phyloP scores from a whole-genome alignment of 2,329 filamentous ascomycete genomes.

The Pseudogymnoascus sp. region DNA sequence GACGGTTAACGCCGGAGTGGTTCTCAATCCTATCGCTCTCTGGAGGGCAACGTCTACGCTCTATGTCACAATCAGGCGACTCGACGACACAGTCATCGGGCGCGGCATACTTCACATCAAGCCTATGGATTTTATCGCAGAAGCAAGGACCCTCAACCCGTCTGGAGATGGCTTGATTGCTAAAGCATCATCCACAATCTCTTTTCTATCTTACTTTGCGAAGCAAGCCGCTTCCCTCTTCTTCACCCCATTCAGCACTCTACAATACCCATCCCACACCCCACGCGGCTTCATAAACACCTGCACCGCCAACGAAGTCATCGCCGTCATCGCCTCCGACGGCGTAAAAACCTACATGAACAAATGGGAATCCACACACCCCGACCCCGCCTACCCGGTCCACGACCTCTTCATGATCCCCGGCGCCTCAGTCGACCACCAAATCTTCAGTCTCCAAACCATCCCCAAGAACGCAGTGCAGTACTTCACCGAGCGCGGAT shows the following conservation, averaged over 20 bases:
- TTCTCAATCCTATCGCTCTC: conserved; percentile 47
- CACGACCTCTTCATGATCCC: conserved; percentile 54
- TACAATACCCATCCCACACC: conserved; percentile 46
- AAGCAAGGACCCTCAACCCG: conserved; percentile 46
- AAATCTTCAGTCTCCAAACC: conserved; percentile 55
- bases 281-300: conserved; percentile 47
- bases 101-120: conserved; percentile 53
- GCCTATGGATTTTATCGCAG: conserved; percentile 45
- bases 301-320: conserved; percentile 34
- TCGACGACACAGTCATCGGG: conserved; percentile 41
- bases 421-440: conserved; percentile 55
- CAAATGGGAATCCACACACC: conserved; percentile 45
- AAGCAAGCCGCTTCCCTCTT: conserved; percentile 46
- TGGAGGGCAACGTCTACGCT: conserved; percentile 57
- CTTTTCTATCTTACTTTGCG: conserved; percentile 50
- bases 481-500: conserved; percentile 53
- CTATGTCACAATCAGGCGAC: conserved; percentile 49
- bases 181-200: conserved; percentile 38
- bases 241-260: conserved; percentile 44
- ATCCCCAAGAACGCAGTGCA: conserved; percentile 57
- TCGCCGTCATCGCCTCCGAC: conserved; percentile 44
- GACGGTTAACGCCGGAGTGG: conserved; percentile 51
- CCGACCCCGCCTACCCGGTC: conserved; percentile 28
- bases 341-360: conserved; percentile 45
- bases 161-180: conserved; percentile 40